Evolutionary conservation across 2,329 filamentous ascomycete species (phyloP), one percentile per base, ranked within the genome.

Genomic region (Aureobasidium melanogenum): DNA sequence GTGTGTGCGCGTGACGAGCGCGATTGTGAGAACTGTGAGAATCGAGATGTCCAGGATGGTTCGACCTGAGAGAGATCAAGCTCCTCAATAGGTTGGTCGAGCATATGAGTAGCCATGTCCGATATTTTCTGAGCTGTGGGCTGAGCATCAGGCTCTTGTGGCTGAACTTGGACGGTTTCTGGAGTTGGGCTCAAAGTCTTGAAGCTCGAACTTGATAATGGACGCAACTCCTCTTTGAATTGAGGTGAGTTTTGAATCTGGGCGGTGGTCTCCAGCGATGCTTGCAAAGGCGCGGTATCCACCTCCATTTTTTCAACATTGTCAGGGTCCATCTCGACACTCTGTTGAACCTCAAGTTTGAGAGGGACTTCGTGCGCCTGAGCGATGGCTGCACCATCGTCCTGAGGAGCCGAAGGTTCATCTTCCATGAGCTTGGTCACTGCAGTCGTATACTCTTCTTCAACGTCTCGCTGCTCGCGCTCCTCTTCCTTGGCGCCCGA

Each of bases 41-140:
- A 19, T 14, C 43, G 56, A 22, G 43, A 38, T 28, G 43, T 46
- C 59, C 47, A 61, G 19, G 47, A 47, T 15, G 51, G 52, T 26
- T 62, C 60, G 34, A 57, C 43, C 24, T 62, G 60, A 36, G 60
- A 62, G 3, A 62, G 52, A 15, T 62, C 60, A 14, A 62, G 43
- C 19, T 62, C 60, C 22, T 62, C 60, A 26, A 62, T 55, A 6
- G 52, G 17, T 12, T 46, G 30, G 8, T 51, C 48, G 17, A 22
- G 8, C 28, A 9, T 12, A 28, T 47, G 54, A n/a, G 54, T 28
- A 3, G 19, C 30, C 2, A 30, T 1, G 12, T n/a, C 41, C 17
- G 19, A 14, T 9, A 9, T 6, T 12, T 15, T 39, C 0, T 32
- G 52, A 22, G 26, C 5, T 44, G n/a, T n/a, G 30, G 14, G 6